Percentiles rank a stretch among this genome's conserved stretches.
phyloP scores from a whole-genome alignment of 306 rosid genomes.

The Lathyrus oleraceus region DNA sequence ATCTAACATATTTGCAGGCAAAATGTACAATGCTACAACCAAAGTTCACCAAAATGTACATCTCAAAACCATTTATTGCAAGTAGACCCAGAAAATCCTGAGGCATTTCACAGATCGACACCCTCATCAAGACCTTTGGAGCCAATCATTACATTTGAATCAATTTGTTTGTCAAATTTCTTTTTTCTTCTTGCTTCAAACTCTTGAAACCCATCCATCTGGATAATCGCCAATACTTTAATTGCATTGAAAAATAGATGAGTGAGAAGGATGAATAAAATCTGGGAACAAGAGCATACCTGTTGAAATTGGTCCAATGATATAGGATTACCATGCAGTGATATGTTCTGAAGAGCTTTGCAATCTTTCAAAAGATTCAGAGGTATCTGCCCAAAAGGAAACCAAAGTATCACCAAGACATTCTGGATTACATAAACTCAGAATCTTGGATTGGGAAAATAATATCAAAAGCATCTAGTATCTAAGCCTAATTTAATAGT shows the following conservation, averaged over 20 bases:
- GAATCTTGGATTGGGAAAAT: not conserved
- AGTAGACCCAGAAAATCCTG: conserved; percentile 6
- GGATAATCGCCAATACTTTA: conserved; percentile 8
- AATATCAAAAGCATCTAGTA: not conserved
- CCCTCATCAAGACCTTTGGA: conserved; percentile 97
- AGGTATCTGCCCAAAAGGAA: conserved; percentile 62
- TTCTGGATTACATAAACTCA: conserved; percentile 5
- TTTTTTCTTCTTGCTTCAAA: conserved; percentile 87
- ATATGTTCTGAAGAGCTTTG: conserved; percentile 82
- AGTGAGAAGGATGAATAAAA: not conserved
- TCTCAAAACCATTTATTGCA: conserved; percentile 13
- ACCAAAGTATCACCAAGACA: conserved; percentile 7
- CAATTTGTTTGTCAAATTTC: conserved; percentile 94
- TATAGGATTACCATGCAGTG: conserved; percentile 90
- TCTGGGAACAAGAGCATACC: conserved; percentile 44
- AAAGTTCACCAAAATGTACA: conserved; percentile 38
- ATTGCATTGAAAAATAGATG: conserved; percentile 25
- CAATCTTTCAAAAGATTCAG: conserved; percentile 76
- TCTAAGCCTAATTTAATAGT: not conserved
- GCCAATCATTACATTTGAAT: conserved; percentile 85
- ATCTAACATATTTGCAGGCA: conserved; percentile 38
- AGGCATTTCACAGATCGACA: conserved; percentile 63
- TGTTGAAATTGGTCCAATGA: conserved; percentile 93
- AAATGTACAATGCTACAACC: conserved; percentile 26
- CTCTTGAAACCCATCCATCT: conserved; percentile 97